Evolutionary conservation across 192 early-diverging fungal genomes (phyloP).

Genomic region (Piromyces finnis): DNA sequence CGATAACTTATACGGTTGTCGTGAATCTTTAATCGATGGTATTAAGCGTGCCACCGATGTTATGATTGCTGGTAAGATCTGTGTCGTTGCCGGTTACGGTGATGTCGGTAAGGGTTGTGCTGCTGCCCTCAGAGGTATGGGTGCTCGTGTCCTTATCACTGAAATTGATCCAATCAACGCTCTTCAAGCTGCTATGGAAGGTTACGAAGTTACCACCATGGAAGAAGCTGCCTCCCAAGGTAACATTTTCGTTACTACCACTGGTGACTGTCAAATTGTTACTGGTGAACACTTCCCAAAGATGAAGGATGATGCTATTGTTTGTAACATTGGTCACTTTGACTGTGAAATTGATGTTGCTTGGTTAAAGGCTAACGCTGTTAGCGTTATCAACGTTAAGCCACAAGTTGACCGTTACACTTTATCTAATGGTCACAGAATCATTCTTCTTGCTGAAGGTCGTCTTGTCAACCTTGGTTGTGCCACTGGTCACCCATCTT

Average conservation of each 20-base stretch:
- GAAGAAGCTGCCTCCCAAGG: constrained; percentile 77
- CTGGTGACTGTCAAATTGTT: constrained; percentile 97
- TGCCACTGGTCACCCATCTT: constrained; percentile 95
- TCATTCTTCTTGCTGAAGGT: constrained; percentile 96
- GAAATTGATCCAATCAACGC: constrained; percentile 99
- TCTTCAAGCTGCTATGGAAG: constrained; percentile 98
- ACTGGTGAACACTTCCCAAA: constrained; percentile 71
- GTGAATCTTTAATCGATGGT: constrained; percentile 96
- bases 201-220: constrained; percentile 96
- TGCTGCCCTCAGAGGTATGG: constrained; percentile 92
- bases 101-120: constrained; percentile 99
- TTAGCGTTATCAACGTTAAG: constrained; percentile 84
- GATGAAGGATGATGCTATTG: constrained; percentile 98
- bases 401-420: constrained; percentile 94
- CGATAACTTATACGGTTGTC: constrained; percentile 99
- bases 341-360: constrained; percentile 98
- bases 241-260: constrained; percentile 98
- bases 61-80: constrained; percentile 98
- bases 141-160: constrained; percentile 91
- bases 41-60: constrained; percentile 99
- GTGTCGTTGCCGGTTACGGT: constrained; percentile 96
- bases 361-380: constrained; percentile 92
- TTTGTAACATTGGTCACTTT: constrained; percentile 99
- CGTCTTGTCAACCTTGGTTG: constrained; percentile 98
- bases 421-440: constrained; percentile 74